Evolutionary conservation across 306 rosid genomes (phyloP).

Genomic region (Canavalia gladiata): DNA sequence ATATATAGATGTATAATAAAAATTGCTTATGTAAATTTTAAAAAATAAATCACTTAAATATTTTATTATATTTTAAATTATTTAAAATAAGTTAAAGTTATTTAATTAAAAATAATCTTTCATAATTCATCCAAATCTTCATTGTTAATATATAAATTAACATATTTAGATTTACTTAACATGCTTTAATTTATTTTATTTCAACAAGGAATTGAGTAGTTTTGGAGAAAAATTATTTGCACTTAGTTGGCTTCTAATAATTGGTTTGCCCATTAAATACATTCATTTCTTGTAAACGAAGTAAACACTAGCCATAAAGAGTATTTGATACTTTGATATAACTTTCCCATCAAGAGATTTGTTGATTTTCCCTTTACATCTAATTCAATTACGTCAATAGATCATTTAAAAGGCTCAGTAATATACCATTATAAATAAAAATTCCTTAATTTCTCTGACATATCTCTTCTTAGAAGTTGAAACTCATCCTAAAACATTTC

Average conservation of each 20-base stretch:
- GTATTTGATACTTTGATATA: conserved; percentile 41
- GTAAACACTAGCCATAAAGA: conserved; percentile 35
- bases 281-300: conserved; percentile 45
- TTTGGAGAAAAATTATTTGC: conserved; percentile 23
- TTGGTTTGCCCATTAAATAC: conserved; percentile 26
- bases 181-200: too few relatives aligned
- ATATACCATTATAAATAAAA: conserved; percentile 3
- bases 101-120: too few relatives aligned
- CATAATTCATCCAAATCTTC: too few relatives aligned
- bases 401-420: conserved; percentile 12
- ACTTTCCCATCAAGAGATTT: conserved; percentile 42
- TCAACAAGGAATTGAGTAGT: not conserved
- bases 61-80: too few relatives aligned
- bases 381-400: conserved; percentile 13
- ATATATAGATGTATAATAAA: too few relatives aligned
- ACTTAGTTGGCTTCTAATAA: conserved; percentile 19
- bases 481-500: conserved; percentile 11
- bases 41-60: too few relatives aligned
- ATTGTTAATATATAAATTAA: not conserved
- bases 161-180: not conserved
- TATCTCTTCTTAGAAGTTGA: conserved; percentile 33
- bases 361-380: conserved; percentile 35
- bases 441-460: not conserved
- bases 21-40: too few relatives aligned
- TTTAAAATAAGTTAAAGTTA: too few relatives aligned